Evolutionary conservation across 2,329 filamentous ascomycete species (phyloP), one percentile per base, ranked within the genome.

Genomic region (Penicillium fuscoglaucum): DNA sequence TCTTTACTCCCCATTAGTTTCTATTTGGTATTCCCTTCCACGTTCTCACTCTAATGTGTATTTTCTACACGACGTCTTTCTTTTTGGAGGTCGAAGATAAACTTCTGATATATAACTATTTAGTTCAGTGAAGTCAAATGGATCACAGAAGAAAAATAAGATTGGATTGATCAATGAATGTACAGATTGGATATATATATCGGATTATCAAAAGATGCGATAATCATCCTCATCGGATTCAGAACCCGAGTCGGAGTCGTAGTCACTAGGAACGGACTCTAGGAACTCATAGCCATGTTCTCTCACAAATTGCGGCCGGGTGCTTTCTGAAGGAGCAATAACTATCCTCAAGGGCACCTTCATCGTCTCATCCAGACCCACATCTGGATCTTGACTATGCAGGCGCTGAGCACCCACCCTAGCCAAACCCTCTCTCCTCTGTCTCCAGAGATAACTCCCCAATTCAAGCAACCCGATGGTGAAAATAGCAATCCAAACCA

Each of bases 401-500:
- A 35, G 24, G 29, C 52, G 40, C 13, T 24, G n/a, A 8, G 8
- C 44, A 24, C 49, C 43, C n/a, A 24, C 37, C 1, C 26, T 45
- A 45, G n/a, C 31, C 8, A 17, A 26, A 4, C 52, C 37, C 12
- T 17, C 12, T 21, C 13, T 19, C 12, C 45, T 48, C 21, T 54
- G 44, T 9, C 50, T 61, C 63, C 64, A 67, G 19, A 68, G 2
- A 53, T 64, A 65, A 33, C 58, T 63, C 1, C 57, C 61, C 24
- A 67, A 35, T 47, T 67, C 66, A 10, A 66, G 52, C 52, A 68
- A n/a, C 1, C 60, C 65, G 21, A 69, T 57, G 3, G 45, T 59
- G 17, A 69, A 52, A 4, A 68, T 61, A 3, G 60, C 61, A 43
- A 69, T 47, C 67, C 67, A 69, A 6, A 67, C 61, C 52, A 69